phyloP scores from a whole-genome alignment of 805 yeast genomes.

The Kluyveromyces siamensis region DNA sequence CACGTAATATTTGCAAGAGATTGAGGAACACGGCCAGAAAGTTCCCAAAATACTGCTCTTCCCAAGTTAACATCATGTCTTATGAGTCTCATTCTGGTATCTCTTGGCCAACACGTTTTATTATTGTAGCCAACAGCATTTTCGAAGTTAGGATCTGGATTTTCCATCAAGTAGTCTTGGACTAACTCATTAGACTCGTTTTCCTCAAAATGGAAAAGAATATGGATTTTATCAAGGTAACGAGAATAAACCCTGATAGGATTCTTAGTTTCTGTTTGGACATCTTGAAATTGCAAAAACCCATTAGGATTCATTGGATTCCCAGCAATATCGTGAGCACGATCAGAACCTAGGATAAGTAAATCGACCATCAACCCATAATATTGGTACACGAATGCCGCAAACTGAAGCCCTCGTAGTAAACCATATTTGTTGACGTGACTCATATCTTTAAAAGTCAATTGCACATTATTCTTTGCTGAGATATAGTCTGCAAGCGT shows the following conservation, averaged over 20 bases:
- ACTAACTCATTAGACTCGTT: conserved; percentile 69
- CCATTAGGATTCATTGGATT: conserved; percentile 60
- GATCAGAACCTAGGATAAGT: conserved; percentile 70
- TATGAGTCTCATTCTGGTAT: conserved; percentile 81
- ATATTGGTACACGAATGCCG: conserved; percentile 82
- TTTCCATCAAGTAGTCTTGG: conserved; percentile 67
- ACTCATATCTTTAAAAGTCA: conserved; percentile 90
- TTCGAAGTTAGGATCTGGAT: conserved; percentile 90
- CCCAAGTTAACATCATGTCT: conserved; percentile 89
- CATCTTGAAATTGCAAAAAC: conserved; percentile 62
- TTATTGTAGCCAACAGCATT: conserved; percentile 79
- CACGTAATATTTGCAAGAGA: conserved; percentile 67
- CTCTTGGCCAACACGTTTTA: conserved; percentile 91
- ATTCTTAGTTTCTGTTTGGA: conserved; percentile 49
- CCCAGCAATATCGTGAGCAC: conserved; percentile 86
- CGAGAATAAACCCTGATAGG: conserved; percentile 80
- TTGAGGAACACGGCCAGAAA: conserved; percentile 67
- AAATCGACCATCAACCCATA: conserved; percentile 83
- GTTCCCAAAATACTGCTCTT: conserved; percentile 86
- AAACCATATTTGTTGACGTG: conserved; percentile 86
- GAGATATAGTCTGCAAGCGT: conserved; percentile 92
- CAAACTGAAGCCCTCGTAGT: conserved; percentile 80
- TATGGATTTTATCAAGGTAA: conserved; percentile 72
- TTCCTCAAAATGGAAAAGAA: conserved; percentile 65
- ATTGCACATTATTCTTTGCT: conserved; percentile 74